A percentile compares a stretch with the other conserved stretches of the same genome.
phyloP scores from a whole-genome alignment of 768 basidiomycete species.

The Termitomyces sp. region DNA sequence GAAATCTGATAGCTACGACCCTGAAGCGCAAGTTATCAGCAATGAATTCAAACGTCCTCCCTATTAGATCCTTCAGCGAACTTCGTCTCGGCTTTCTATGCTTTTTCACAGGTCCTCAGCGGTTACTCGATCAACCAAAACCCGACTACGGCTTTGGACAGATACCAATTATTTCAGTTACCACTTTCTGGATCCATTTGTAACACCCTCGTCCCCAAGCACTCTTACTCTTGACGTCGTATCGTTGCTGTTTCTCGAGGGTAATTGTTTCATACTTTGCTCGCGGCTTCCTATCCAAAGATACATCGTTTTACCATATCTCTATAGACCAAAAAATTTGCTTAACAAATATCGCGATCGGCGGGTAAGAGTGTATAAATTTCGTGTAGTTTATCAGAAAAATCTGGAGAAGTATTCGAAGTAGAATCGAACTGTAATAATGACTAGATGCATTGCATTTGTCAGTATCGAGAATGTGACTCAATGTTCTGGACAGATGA shows the following conservation, averaged over 20 bases:
- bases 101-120: background rate
- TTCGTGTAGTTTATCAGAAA: background rate
- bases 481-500: too few species aligned
- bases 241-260: background rate
- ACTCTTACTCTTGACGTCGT: background rate
- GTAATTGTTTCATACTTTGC: background rate
- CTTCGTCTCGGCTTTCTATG: background rate
- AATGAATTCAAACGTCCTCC: slow-evolving; percentile 62
- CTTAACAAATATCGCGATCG: background rate
- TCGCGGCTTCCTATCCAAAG: background rate
- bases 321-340: too few species aligned
- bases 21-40: slow-evolving; percentile 52
- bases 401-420: background rate
- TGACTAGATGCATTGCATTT: too few species aligned
- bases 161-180: background rate
- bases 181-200: background rate
- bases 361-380: background rate
- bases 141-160: background rate
- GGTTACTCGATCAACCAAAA: background rate
- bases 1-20: slow-evolving; percentile 42
- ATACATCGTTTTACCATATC: background rate
- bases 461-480: background rate
- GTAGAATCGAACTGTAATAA: background rate
- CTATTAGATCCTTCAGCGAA: slow-evolving; percentile 20
- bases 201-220: background rate